Conservation (phyloP, 1,284 basidiomycete species). For the Lignosus rhinocerotis region DNA sequence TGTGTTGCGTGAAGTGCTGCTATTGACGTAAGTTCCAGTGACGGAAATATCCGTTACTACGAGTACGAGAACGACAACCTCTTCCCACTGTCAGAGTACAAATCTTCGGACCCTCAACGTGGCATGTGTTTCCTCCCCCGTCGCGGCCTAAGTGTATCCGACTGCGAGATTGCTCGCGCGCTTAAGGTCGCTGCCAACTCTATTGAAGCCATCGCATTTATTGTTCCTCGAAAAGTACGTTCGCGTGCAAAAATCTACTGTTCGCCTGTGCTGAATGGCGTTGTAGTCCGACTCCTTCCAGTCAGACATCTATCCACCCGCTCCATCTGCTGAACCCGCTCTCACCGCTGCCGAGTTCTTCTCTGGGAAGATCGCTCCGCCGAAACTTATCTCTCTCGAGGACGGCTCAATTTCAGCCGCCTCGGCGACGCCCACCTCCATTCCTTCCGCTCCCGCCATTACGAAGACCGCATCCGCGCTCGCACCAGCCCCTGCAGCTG, state of each 20-base stretch:
- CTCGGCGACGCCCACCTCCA: constrained; percentile 36
- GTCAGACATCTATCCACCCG: constrained; percentile 93
- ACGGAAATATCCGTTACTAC: constrained; percentile 94
- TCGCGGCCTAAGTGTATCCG: constrained; percentile 82
- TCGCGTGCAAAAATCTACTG: not conserved
- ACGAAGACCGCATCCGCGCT: constrained; percentile 38
- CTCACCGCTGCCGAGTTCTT: constrained; percentile 88
- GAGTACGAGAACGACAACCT: constrained; percentile 91
- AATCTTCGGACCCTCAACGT: constrained; percentile 89
- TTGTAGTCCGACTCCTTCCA: constrained; percentile 82
- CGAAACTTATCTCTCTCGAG: constrained; percentile 71
- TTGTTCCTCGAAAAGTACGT: constrained; percentile 85
- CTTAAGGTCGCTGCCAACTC: constrained; percentile 83
- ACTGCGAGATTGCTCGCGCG: constrained; percentile 95
- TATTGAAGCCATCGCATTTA: constrained; percentile 91
- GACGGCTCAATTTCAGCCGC: constrained; percentile 46
- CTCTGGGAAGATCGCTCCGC: constrained; percentile 72
- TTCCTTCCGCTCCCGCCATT: constrained; percentile 29
- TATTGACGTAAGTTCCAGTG: constrained; percentile 45
- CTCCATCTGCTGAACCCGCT: constrained; percentile 79
- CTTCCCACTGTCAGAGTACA: constrained; percentile 82
- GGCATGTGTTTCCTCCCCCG: constrained; percentile 97
- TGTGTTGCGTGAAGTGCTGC: constrained; percentile 9
- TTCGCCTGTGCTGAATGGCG: not conserved
- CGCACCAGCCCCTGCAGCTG: constrained; percentile 33